Conservation (phyloP, 257 asterid genomes). For the Solanum peruvianum region DNA sequence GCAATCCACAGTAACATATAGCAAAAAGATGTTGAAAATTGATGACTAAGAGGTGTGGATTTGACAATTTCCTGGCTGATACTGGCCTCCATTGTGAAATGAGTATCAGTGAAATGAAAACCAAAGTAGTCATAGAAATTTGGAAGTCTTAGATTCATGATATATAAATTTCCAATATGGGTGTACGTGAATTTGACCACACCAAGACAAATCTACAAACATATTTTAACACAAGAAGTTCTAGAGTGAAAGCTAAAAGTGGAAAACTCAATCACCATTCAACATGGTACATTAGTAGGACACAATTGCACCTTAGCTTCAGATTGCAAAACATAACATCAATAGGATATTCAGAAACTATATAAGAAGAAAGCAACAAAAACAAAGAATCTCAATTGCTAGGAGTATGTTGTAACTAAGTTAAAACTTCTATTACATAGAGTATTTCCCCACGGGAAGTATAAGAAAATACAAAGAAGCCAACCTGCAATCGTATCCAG, state of each 20-base stretch:
- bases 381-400: background rate
- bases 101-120: background rate
- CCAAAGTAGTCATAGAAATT: background rate
- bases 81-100: background rate
- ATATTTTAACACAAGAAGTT: background rate
- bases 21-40: background rate
- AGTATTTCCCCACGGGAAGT: background rate
- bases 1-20: background rate
- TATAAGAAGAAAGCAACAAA: background rate
- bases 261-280: background rate
- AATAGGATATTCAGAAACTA: background rate
- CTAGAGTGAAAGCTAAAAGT: background rate
- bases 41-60: background rate
- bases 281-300: background rate
- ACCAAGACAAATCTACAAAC: background rate
- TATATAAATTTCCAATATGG: background rate
- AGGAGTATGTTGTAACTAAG: background rate
- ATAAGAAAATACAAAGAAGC: conserved; percentile 5
- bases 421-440: background rate
- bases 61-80: background rate
- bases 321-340: background rate
- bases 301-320: background rate
- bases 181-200: background rate
- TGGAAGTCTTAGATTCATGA: background rate
- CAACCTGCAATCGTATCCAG: conserved; percentile 86